Conservation (phyloP, 2,329 filamentous ascomycete species). For the Thelonectria rubi region DNA sequence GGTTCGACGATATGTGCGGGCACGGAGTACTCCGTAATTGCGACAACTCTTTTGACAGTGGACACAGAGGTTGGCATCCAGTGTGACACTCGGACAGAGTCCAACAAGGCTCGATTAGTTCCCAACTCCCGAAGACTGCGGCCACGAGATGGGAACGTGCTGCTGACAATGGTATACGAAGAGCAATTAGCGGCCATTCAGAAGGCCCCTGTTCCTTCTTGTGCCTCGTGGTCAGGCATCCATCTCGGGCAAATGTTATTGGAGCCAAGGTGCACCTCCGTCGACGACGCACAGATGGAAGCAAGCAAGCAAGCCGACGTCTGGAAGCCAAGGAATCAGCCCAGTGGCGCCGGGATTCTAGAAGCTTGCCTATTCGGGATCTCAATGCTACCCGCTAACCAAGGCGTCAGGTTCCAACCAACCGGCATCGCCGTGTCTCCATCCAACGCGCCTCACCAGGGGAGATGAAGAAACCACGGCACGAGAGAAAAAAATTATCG, state of each 20-base stretch:
- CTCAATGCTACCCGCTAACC: constrained; percentile 25
- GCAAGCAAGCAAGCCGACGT: too few species aligned
- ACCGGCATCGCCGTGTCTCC: constrained; percentile 43
- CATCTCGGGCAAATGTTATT: constrained; percentile 7
- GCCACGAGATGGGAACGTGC: neutral
- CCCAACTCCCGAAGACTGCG: neutral
- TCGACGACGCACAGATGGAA: constrained; percentile 6
- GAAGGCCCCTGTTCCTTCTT: constrained; percentile 2
- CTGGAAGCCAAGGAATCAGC: constrained; percentile 31
- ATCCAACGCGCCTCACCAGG: constrained; percentile 38
- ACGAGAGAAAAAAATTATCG: neutral
- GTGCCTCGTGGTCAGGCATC: constrained; percentile 7
- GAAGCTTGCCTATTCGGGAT: constrained; percentile 38
- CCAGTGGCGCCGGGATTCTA: constrained; percentile 34
- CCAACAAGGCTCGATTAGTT: neutral
- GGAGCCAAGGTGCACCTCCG: neutral
- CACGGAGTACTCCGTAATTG: too few species aligned
- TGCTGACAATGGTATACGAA: neutral
- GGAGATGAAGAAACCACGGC: constrained; percentile 12
- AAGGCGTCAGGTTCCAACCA: constrained; percentile 16
- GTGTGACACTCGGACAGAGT: too few species aligned
- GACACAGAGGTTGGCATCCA: neutral
- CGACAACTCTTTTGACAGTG: neutral
- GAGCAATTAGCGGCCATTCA: constrained; percentile 2
- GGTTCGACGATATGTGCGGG: too few species aligned